Conservation (phyloP, 345 rosid species). For the Aurinia saxatilis region DNA sequence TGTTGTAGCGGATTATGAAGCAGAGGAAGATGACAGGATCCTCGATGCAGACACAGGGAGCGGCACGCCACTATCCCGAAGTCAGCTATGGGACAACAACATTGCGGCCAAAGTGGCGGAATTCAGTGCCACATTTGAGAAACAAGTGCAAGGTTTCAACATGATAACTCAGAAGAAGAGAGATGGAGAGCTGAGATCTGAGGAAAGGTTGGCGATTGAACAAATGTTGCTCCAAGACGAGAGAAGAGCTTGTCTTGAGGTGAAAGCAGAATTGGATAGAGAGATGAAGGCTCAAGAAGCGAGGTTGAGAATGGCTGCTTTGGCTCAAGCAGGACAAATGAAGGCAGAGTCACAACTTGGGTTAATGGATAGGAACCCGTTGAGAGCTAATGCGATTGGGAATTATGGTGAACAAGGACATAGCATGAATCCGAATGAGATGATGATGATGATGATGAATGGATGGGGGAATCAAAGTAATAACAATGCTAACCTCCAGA, state of each 20-base stretch:
- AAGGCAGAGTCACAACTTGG: conserved; percentile 46
- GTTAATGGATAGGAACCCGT: conserved; percentile 46
- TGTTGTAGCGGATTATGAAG: conserved; percentile 91
- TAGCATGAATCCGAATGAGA: conserved; percentile 55
- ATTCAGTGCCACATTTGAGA: conserved; percentile 80
- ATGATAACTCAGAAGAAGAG: conserved; percentile 56
- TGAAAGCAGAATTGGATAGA: conserved; percentile 59
- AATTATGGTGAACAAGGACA: conserved; percentile 62
- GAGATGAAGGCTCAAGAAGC: conserved; percentile 73
- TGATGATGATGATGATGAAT: conserved; percentile 51
- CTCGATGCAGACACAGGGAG: conserved; percentile 83
- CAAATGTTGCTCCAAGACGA: conserved; percentile 71
- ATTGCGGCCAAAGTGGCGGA: conserved; percentile 84
- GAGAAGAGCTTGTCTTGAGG: conserved; percentile 43
- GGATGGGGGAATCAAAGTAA: conserved; percentile 58
- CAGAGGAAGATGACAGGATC: conserved; percentile 88
- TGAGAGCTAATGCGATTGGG: conserved; percentile 58
- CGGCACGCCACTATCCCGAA: conserved; percentile 61
- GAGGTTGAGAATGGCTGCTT: conserved; percentile 63
- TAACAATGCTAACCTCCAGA: conserved; percentile 12
- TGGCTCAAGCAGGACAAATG: conserved; percentile 73
- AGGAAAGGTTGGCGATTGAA: conserved; percentile 80
- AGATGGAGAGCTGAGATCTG: conserved; percentile 60
- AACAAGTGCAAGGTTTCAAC: conserved; percentile 76
- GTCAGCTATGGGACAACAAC: conserved; percentile 88